These are phyloP conservation scores for Helotiales sp. DNA, from an alignment of 2,329 filamentous ascomycete species.

Conservation along the genomic window DNA sequence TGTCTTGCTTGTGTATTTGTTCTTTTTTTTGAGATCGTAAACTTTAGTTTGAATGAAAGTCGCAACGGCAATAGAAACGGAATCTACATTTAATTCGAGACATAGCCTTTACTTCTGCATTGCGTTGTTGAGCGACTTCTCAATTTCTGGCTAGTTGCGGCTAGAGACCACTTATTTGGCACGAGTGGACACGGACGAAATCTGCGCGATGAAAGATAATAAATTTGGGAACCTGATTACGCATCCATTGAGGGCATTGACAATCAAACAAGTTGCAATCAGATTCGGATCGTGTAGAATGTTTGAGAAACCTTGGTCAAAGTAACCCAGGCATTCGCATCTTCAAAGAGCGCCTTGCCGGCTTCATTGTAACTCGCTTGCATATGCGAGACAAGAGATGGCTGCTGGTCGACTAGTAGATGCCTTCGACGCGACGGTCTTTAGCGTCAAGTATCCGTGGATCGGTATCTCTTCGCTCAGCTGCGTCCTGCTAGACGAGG, in stretches of 20 bases:
- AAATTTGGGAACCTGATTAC: too few relatives aligned
- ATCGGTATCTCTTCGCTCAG: too few relatives aligned
- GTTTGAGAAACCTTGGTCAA: conserved; percentile 46
- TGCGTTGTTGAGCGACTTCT: conserved; percentile 40
- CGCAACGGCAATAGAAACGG: conserved; percentile 44
- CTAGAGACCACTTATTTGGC: conserved; percentile 53
- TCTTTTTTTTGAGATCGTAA: conserved; percentile 29
- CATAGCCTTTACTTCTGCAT: conserved; percentile 37
- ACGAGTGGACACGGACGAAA: conserved; percentile 23
- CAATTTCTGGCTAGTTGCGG: conserved; percentile 49
- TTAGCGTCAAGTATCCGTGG: too few relatives aligned
- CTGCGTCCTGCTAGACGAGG: too few relatives aligned
- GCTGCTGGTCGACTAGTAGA: conserved; percentile 45
- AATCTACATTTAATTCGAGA: conserved; percentile 47
- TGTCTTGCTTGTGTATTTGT: background rate
- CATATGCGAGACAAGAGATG: conserved; percentile 45
- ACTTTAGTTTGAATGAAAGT: conserved; percentile 48
- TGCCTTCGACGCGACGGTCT: too few relatives aligned
- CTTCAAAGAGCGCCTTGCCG: conserved; percentile 48
- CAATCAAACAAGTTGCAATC: conserved; percentile 43
- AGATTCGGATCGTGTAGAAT: conserved; percentile 47
- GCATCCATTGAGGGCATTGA: conserved; percentile 52
- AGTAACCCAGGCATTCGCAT: conserved; percentile 45
- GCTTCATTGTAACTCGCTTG: conserved; percentile 43
- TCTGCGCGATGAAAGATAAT: too few relatives aligned